These are phyloP conservation scores for Euphrasia confusa DNA, from an alignment of 257 asterid species.

Conservation along the genomic window DNA sequence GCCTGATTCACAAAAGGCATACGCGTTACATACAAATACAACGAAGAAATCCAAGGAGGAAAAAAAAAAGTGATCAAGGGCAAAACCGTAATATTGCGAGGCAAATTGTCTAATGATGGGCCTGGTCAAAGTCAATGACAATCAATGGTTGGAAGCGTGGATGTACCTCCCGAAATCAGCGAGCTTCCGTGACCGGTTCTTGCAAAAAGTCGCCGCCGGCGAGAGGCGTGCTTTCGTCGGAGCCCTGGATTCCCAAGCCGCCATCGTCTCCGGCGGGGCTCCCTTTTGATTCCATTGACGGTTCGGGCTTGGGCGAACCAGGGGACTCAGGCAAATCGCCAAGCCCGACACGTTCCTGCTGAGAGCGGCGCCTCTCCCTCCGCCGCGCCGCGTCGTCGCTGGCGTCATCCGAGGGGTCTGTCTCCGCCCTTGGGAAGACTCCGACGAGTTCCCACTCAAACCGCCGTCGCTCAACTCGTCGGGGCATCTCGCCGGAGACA, in stretches of 20 bases:
- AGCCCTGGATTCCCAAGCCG: constrained; percentile 34
- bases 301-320: constrained; percentile 76
- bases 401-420: constrained; percentile 66
- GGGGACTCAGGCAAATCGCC: constrained; percentile 66
- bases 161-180: constrained; percentile 76
- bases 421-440: constrained; percentile 58
- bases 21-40: constrained; percentile 18
- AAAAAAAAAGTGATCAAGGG: constrained; percentile 26
- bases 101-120: constrained; percentile 10
- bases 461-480: constrained; percentile 53
- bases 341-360: constrained; percentile 47
- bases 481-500: constrained; percentile 67
- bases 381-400: constrained; percentile 38
- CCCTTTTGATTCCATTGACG: constrained; percentile 60
- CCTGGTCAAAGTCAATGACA: constrained; percentile 41
- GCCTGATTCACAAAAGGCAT: constrained; percentile 22
- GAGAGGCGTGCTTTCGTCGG: constrained; percentile 41
- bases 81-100: constrained; percentile 37
- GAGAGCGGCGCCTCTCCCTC: constrained; percentile 28
- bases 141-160: constrained; percentile 45
- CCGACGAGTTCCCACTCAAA: constrained; percentile 76
- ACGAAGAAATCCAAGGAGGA: not conserved
- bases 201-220: constrained; percentile 55
- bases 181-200: constrained; percentile 80
- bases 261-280: constrained; percentile 45